Evolutionary conservation across 805 yeast species (phyloP), one percentile per base, ranked within the genome.

Genomic region (Metschnikowia corniflorae): DNA sequence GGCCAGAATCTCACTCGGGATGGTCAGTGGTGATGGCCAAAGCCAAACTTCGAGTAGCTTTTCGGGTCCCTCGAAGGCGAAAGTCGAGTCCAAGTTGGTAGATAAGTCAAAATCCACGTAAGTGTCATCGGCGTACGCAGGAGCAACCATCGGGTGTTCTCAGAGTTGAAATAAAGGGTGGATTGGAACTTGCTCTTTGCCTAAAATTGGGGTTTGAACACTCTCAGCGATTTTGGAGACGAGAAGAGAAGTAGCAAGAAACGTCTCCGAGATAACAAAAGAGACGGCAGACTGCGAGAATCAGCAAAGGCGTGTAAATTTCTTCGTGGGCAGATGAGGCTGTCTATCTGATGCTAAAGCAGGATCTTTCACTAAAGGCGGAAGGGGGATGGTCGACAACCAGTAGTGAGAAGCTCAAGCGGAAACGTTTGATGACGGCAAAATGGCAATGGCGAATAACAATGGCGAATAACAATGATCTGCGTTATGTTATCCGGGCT

Each of bases 61-160:
- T 61, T 91, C 97, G 21, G 98, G 97, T 6, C 98, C 97, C 68
- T 91, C 97, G 57, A 91, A 91, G 2, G 97, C 96, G 55, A 79
- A 83, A 10, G 95, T 73, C 14, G 96, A 88, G 64, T 89, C 97
- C 46, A 89, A 68, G 42, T 76, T 73, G 29, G 79, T 80, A 7
- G 95, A 82, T 33, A 86, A 68, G 43, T 82, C 86, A 59, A 83
- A 91, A 61, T 89, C 89, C 51, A 87, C 78, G 55, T 71, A 79
- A 15, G 73, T 56, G 50, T 70, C 74, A 39, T 65, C 63, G 35
- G 41, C 28, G 53, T 60, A 62, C 29, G 69, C 65, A 25, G 73
- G 70, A 31, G 71, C 69, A 45, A 65, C 72, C 72, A 68, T 66
- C 16, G 28, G 24, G 24, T 5, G 24, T n/a, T 21, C 12, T 21